phyloP scores from a whole-genome alignment of 2,329 filamentous ascomycete species.

The Cordyceps farinosa region DNA sequence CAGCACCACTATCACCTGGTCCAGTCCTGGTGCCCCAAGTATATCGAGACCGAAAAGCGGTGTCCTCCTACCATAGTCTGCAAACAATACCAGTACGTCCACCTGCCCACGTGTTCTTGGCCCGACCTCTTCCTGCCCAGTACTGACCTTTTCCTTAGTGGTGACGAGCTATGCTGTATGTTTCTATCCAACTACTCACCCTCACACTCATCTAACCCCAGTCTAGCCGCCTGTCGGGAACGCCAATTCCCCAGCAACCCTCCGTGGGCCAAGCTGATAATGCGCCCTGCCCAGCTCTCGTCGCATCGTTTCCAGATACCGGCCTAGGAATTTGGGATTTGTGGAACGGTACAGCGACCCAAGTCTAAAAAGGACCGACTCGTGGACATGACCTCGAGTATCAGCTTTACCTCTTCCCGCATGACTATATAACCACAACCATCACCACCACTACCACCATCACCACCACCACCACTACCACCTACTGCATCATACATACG shows the following conservation, averaged over 20 bases:
- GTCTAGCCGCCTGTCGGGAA: constrained; percentile 37
- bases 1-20: constrained; percentile 49
- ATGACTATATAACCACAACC: constrained; percentile 6
- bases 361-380: background rate
- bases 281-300: constrained; percentile 29
- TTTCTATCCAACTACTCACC: constrained; percentile 12
- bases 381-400: background rate
- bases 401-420: constrained; percentile 13
- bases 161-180: constrained; percentile 45
- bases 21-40: constrained; percentile 44
- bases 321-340: constrained; percentile 12
- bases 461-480: background rate
- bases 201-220: background rate
- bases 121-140: background rate
- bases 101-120: background rate
- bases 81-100: constrained; percentile 43
- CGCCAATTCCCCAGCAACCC: constrained; percentile 37
- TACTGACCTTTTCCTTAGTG: constrained; percentile 32
- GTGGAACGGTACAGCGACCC: constrained; percentile 4
- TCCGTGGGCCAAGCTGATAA: constrained; percentile 38
- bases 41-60: constrained; percentile 42
- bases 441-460: background rate
- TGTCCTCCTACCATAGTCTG: constrained; percentile 42
- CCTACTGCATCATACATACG: constrained; percentile 6
- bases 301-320: constrained; percentile 22